Conservation (phyloP, 768 basidiomycete genomes). For the Psilocybe tampanensis region DNA sequence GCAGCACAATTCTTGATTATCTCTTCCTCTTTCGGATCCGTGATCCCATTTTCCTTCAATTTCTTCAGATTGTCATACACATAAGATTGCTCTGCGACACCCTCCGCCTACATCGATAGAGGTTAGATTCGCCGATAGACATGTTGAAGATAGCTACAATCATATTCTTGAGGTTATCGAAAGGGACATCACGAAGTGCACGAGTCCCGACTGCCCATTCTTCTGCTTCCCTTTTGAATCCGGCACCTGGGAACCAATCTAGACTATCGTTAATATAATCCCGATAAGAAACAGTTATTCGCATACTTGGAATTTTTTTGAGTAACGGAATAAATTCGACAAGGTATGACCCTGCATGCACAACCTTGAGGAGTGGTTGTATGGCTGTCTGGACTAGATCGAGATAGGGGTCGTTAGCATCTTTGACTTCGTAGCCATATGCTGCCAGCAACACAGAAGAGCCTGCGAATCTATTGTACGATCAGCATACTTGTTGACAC, state of each 20-base stretch:
- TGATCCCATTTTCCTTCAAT: conserved; percentile 11
- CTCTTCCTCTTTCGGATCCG: conserved; percentile 28
- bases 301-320: conserved; percentile 31
- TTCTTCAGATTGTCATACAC: conserved; percentile 28
- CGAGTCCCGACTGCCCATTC: conserved; percentile 21
- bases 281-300: neutral
- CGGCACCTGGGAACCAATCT: conserved; percentile 43
- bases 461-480: conserved; percentile 33
- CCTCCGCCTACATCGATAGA: conserved; percentile 20
- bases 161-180: conserved; percentile 25
- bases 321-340: conserved; percentile 40
- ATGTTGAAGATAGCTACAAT: conserved; percentile 22
- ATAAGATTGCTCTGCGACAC: conserved; percentile 25
- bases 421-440: conserved; percentile 41
- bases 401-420: conserved; percentile 39
- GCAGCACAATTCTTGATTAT: conserved; percentile 43
- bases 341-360: conserved; percentile 39
- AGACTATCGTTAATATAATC: neutral
- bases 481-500: no score
- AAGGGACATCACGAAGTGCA: conserved; percentile 28
- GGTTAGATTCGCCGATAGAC: neutral
- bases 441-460: conserved; percentile 38
- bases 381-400: conserved; percentile 34
- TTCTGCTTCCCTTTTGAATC: conserved; percentile 32
- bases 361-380: conserved; percentile 28